phyloP scores from a whole-genome alignment of 2,329 filamentous ascomycete species.

The Nothophoma quercina region DNA sequence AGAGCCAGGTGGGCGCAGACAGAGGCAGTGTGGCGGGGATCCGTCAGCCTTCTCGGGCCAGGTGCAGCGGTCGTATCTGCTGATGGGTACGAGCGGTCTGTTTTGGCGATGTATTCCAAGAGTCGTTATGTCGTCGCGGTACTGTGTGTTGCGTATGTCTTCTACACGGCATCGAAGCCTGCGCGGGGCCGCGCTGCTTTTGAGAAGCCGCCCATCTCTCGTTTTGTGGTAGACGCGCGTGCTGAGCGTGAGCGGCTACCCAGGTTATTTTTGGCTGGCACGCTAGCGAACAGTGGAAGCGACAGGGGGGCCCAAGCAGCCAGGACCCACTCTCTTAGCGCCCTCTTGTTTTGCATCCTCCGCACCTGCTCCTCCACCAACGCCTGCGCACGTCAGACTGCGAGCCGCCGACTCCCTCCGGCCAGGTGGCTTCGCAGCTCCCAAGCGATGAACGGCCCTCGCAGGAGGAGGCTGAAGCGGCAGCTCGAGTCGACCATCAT shows the following conservation, averaged over 20 bases:
- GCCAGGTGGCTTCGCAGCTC: conserved; percentile 7
- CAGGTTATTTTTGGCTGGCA: conserved; percentile 13
- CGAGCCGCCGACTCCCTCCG: conserved; percentile 19
- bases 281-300: conserved; percentile 10
- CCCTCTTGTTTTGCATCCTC: conserved; percentile 17
- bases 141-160: neutral
- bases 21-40: conserved; percentile 16
- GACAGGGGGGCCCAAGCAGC: conserved; percentile 7
- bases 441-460: conserved; percentile 4
- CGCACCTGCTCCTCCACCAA: conserved; percentile 15
- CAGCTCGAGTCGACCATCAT: conserved; percentile 68
- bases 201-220: conserved; percentile 13
- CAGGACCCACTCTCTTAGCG: conserved; percentile 15
- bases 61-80: conserved; percentile 20
- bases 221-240: conserved; percentile 14
- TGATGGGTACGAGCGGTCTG: conserved; percentile 1
- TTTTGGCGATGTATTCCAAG: too few relatives aligned
- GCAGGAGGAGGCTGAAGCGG: conserved; percentile 33
- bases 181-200: conserved; percentile 19
- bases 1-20: conserved; percentile 15
- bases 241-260: conserved; percentile 12
- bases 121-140: too few relatives aligned
- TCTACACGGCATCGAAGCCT: neutral
- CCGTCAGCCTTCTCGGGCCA: conserved; percentile 16
- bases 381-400: conserved; percentile 10